These are phyloP conservation scores for Dentipellis sp. DNA, from an alignment of 768 basidiomycete genomes.

Conservation along the genomic window DNA sequence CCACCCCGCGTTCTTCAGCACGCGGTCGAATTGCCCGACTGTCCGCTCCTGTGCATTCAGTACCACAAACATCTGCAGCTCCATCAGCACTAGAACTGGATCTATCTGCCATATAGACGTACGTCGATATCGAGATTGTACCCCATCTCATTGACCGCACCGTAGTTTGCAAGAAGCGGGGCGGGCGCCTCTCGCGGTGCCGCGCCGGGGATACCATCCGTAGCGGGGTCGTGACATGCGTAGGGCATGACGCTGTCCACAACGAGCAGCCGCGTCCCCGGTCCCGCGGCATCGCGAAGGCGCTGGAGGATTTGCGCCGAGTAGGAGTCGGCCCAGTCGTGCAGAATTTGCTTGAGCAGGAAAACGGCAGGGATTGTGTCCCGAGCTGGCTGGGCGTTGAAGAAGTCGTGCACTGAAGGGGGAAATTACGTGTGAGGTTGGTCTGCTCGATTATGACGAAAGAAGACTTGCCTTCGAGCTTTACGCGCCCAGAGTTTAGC, in stretches of 20 bases:
- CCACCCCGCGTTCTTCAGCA: no score
- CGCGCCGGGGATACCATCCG: not conserved
- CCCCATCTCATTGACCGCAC: no score
- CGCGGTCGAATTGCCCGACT: no score
- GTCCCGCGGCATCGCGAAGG: slow-evolving; percentile 19
- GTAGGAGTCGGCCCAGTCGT: slow-evolving; percentile 24
- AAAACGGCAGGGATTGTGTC: slow-evolving; percentile 14
- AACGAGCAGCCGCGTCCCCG: slow-evolving; percentile 36
- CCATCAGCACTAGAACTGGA: no score
- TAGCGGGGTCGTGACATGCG: not conserved
- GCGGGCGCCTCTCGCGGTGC: not conserved
- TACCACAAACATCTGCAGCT: no score
- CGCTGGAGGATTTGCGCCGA: slow-evolving; percentile 17
- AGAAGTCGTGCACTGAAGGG: not conserved
- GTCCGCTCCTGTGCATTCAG: no score
- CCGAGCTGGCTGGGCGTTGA: not conserved
- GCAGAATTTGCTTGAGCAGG: slow-evolving; percentile 21
- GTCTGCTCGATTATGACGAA: no score
- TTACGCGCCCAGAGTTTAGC: not conserved
- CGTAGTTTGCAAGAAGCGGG: not conserved
- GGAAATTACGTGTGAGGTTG: not conserved
- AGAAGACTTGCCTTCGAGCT: not conserved
- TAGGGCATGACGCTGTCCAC: not conserved
- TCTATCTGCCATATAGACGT: no score
- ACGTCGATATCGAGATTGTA: no score